A percentile compares a stretch with the other conserved stretches of the same genome.
phyloP scores from a whole-genome alignment of 306 rosid genomes.

The Canavalia gladiata region DNA sequence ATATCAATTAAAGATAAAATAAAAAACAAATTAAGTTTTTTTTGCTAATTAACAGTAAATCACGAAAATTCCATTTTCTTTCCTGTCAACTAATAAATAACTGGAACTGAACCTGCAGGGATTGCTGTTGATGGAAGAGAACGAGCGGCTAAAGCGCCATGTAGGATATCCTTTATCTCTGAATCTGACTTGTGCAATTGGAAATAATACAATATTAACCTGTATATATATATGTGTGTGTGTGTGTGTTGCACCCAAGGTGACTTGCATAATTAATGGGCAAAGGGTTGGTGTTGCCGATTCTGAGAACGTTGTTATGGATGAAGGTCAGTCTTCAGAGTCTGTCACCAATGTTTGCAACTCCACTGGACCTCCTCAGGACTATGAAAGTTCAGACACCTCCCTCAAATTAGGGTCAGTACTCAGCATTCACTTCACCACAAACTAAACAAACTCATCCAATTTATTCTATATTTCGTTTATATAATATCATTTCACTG shows the following conservation, averaged over 20 bases:
- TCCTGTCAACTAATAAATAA: not conserved
- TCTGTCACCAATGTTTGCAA: slow-evolving; percentile 72
- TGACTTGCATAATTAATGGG: slow-evolving; percentile 50
- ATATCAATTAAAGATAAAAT: not conserved
- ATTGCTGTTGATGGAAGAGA: slow-evolving; percentile 72
- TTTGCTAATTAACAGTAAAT: no score
- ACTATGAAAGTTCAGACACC: slow-evolving; percentile 80
- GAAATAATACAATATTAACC: not conserved
- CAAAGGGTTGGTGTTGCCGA: slow-evolving; percentile 52
- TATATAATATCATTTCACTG: not conserved
- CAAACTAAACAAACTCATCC: slow-evolving; percentile 13
- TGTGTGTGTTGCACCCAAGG: slow-evolving; percentile 47
- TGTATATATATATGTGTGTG: not conserved
- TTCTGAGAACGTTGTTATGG: slow-evolving; percentile 55
- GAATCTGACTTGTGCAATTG: not conserved
- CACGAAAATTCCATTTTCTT: not conserved
- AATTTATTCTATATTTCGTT: not conserved
- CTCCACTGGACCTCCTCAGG: slow-evolving; percentile 73
- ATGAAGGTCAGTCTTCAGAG: slow-evolving; percentile 94
- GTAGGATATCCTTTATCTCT: slow-evolving; percentile 46
- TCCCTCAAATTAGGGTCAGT: slow-evolving; percentile 91
- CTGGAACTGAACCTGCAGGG: slow-evolving; percentile 60
- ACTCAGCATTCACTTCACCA: slow-evolving; percentile 5
- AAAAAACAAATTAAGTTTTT: no score
- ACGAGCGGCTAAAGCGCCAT: slow-evolving; percentile 70